Percentiles rank a stretch among this genome's conserved stretches.
phyloP scores from a whole-genome alignment of 805 yeast species.

The Nematodospora valgi region DNA sequence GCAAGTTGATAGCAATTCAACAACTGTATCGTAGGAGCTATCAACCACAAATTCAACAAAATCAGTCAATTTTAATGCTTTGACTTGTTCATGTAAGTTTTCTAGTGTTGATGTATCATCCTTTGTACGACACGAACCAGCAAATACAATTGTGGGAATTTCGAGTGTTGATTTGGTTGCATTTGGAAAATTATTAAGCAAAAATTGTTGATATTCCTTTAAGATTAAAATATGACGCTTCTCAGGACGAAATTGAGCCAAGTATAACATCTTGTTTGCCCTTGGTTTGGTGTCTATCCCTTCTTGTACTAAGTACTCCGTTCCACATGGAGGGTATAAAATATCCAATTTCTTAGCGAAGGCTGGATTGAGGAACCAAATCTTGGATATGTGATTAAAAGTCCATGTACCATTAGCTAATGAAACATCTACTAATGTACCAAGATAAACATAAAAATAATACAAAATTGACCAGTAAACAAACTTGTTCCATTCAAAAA shows the following conservation, averaged over 20 bases:
- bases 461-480: slow-evolving; percentile 72
- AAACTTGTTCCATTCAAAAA: slow-evolving; percentile 40
- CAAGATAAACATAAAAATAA: slow-evolving; percentile 61
- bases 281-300: slow-evolving; percentile 19
- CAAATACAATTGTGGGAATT: slow-evolving; percentile 60
- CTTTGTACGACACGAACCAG: slow-evolving; percentile 79
- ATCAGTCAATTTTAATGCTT: slow-evolving; percentile 23
- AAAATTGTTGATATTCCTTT: slow-evolving; percentile 56
- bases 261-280: slow-evolving; percentile 45
- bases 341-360: slow-evolving; percentile 34
- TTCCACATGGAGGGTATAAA: slow-evolving; percentile 88
- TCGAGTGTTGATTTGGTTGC: slow-evolving; percentile 16
- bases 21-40: slow-evolving; percentile 65
- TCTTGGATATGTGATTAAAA: slow-evolving; percentile 58
- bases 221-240: slow-evolving; percentile 80
- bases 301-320: slow-evolving; percentile 41
- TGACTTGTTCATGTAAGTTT: slow-evolving; percentile 39
- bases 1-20: slow-evolving; percentile 49
- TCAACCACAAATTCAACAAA: slow-evolving; percentile 63
- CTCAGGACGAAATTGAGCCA: slow-evolving; percentile 96
- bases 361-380: slow-evolving; percentile 52
- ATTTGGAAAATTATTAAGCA: slow-evolving; percentile 18
- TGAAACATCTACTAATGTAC: slow-evolving; percentile 61
- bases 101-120: slow-evolving; percentile 62
- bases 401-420: slow-evolving; percentile 94